Conservation (phyloP, 805 yeast genomes). For the Cyberlindnera misumaiensis region DNA sequence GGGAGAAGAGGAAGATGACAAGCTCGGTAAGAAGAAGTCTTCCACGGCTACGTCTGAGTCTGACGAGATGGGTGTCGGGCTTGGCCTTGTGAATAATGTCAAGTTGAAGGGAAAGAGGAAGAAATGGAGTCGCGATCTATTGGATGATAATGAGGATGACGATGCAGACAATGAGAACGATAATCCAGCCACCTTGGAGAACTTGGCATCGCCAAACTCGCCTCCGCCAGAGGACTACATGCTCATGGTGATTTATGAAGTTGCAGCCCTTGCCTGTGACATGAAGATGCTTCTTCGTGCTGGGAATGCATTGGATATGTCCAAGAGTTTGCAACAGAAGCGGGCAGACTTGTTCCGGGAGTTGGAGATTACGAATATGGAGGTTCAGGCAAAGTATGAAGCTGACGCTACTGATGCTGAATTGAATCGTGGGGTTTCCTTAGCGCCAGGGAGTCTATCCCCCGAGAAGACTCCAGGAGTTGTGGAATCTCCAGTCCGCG, state of each 20-base stretch:
- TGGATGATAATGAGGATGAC: constrained; percentile 13
- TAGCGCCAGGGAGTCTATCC: background rate
- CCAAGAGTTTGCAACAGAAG: constrained; percentile 29
- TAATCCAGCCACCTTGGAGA: constrained; percentile 39
- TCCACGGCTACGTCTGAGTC: constrained; percentile 19
- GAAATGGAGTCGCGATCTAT: constrained; percentile 5
- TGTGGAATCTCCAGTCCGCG: background rate
- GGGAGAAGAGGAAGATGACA: background rate
- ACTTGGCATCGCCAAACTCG: constrained; percentile 47
- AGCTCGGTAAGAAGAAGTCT: constrained; percentile 5
- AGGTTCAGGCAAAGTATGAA: background rate
- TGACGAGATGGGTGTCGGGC: constrained; percentile 22
- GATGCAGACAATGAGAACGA: constrained; percentile 18
- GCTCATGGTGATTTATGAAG: constrained; percentile 54
- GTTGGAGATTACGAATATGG: constrained; percentile 6
- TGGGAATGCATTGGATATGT: constrained; percentile 46
- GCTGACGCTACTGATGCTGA: background rate
- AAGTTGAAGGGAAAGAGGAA: constrained; percentile 16
- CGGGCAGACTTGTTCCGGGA: constrained; percentile 17
- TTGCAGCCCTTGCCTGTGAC: constrained; percentile 56
- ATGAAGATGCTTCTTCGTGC: constrained; percentile 55
- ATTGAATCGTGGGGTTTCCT: background rate
- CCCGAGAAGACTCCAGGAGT: too few relatives aligned
- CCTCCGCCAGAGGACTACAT: constrained; percentile 49
- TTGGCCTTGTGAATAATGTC: constrained; percentile 18